Conservation (phyloP, 179 eudicot genomes). For the Spergularia azorica region DNA sequence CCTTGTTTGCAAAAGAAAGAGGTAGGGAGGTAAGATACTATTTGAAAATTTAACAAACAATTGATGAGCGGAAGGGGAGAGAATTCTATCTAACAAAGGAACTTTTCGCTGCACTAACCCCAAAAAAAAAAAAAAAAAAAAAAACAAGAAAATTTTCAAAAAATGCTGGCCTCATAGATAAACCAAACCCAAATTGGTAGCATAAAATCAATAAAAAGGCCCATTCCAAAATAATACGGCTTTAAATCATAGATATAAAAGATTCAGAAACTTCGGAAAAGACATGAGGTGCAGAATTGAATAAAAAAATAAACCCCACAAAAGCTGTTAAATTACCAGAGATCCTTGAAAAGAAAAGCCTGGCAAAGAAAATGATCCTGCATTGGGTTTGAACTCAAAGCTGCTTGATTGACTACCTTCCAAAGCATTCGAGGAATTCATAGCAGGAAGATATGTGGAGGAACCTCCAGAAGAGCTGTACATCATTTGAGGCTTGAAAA, state of each 20-base stretch:
- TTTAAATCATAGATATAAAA: neutral
- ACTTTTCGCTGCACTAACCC: too few species aligned
- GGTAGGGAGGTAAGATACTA: constrained; percentile 8
- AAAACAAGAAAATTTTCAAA: too few species aligned
- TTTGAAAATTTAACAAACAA: neutral
- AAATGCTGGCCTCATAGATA: too few species aligned
- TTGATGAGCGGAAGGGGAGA: neutral
- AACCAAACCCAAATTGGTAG: neutral
- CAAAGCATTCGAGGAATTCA: constrained; percentile 42
- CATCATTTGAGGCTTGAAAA: constrained; percentile 73
- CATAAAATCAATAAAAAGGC: neutral
- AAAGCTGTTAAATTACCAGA: constrained; percentile 47
- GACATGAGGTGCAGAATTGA: neutral
- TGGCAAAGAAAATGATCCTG: constrained; percentile 56
- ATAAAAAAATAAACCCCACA: neutral
- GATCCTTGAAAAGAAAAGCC: constrained; percentile 50
- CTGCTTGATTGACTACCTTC: constrained; percentile 45
- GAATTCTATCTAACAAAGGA: neutral
- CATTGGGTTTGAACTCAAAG: constrained; percentile 79
- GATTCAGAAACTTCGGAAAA: neutral
- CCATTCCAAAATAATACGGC: neutral
- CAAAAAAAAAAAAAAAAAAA: too few species aligned
- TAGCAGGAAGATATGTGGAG: constrained; percentile 45
- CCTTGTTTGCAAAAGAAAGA: constrained; percentile 44
- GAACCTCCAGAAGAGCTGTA: constrained; percentile 50